Evolutionary conservation across 371 early-diverging fungal genomes (phyloP).

Genomic region (Actinomucor elegans): DNA sequence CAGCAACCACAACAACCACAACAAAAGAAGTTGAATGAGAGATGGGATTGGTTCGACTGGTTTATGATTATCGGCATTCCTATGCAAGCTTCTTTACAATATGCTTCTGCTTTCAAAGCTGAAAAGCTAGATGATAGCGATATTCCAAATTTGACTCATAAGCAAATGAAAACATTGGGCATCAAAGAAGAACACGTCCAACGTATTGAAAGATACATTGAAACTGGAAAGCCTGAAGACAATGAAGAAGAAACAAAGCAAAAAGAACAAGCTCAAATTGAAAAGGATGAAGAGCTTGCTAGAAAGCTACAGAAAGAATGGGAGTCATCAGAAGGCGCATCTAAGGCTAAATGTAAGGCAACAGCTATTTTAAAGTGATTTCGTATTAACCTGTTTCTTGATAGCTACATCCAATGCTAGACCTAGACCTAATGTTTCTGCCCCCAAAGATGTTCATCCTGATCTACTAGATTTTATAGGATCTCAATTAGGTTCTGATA

Average conservation of each 20-base stretch:
- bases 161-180: slow-evolving; percentile 73
- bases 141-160: slow-evolving; percentile 72
- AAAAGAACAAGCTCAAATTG: slow-evolving; percentile 23
- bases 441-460: slow-evolving; percentile 47
- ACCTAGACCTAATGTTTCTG: slow-evolving; percentile 43
- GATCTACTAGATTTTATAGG: slow-evolving; percentile 40
- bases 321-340: slow-evolving; percentile 31
- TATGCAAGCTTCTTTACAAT: slow-evolving; percentile 69
- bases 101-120: slow-evolving; percentile 79
- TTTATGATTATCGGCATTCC: slow-evolving; percentile 77
- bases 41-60: slow-evolving; percentile 91
- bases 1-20: slow-evolving; percentile 15
- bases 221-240: slow-evolving; percentile 39
- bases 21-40: slow-evolving; percentile 51
- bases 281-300: slow-evolving; percentile 72
- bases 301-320: slow-evolving; percentile 67
- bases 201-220: slow-evolving; percentile 68
- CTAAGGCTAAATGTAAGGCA: slow-evolving; percentile 25
- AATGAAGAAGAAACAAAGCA: slow-evolving; percentile 30
- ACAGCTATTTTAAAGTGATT: background rate
- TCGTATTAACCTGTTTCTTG: background rate
- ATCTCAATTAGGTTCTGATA: slow-evolving; percentile 24
- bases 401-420: slow-evolving; percentile 21
- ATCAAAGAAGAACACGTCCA: slow-evolving; percentile 84
- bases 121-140: slow-evolving; percentile 81